A percentile compares a stretch with the other conserved stretches of the same genome.
phyloP scores from a whole-genome alignment of 768 basidiomycete genomes.

The Kwoniella europaea region DNA sequence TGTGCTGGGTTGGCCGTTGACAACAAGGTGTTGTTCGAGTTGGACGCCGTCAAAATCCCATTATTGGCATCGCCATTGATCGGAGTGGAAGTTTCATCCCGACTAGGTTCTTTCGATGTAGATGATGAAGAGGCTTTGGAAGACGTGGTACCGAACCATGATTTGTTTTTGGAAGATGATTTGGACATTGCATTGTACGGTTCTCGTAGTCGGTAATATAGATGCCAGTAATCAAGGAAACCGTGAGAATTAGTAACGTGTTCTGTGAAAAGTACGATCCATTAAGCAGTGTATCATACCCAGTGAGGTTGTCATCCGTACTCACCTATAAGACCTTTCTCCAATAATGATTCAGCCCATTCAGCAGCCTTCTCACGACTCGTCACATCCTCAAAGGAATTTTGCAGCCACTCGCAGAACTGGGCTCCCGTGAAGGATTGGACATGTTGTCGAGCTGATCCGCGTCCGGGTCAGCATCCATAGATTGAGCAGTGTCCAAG shows the following conservation, averaged over 20 bases:
- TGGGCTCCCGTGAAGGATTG: slow-evolving; percentile 89
- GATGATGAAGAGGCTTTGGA: neutral
- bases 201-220: slow-evolving; percentile 81
- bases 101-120: slow-evolving; percentile 4
- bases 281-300: neutral
- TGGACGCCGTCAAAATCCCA: slow-evolving; percentile 7
- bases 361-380: slow-evolving; percentile 79
- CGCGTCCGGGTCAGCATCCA: neutral
- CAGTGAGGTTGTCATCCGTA: neutral
- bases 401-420: slow-evolving; percentile 88
- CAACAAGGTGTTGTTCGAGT: neutral
- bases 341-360: slow-evolving; percentile 75
- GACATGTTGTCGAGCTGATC: slow-evolving; percentile 61
- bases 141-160: slow-evolving; percentile 34
- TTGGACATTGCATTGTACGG: slow-evolving; percentile 63
- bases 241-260: slow-evolving; percentile 78
- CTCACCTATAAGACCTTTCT: slow-evolving; percentile 73
- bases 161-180: slow-evolving; percentile 28
- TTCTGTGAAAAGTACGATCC: slow-evolving; percentile 58
- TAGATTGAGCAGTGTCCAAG: too few species aligned
- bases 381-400: slow-evolving; percentile 86
- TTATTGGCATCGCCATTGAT: slow-evolving; percentile 1
- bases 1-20: neutral
- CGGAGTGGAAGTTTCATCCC: slow-evolving; percentile 1
- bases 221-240: slow-evolving; percentile 83